Conservation (phyloP, 371 early-diverging fungal genomes). For the Chytridium lagenaria region DNA sequence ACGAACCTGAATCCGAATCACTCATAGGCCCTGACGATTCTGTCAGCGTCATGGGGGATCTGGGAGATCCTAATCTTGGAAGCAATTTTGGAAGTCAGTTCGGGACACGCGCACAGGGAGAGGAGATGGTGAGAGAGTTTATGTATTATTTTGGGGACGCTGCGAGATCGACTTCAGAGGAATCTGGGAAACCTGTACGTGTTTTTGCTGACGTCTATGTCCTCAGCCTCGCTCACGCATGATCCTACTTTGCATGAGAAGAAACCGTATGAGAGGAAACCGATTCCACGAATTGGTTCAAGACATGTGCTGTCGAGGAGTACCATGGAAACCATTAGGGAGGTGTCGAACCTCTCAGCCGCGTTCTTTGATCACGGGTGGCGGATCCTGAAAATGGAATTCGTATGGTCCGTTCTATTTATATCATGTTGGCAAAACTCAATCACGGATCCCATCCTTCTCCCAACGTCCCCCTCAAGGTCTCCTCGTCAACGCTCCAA, state of each 20-base stretch:
- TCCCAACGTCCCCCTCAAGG: neutral
- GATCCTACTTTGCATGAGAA: neutral
- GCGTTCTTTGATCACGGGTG: constrained; percentile 41
- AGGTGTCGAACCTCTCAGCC: constrained; percentile 19
- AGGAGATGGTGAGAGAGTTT: constrained; percentile 2
- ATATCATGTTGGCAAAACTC: constrained; percentile 25
- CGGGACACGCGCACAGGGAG: constrained; percentile 1
- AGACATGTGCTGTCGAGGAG: neutral
- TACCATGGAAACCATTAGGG: neutral
- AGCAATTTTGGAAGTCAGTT: constrained; percentile 20
- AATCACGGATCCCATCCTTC: neutral
- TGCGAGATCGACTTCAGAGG: neutral
- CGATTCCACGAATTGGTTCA: too few relatives aligned
- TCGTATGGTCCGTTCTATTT: constrained; percentile 25
- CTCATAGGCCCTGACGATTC: constrained; percentile 3
- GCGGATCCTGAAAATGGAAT: constrained; percentile 31
- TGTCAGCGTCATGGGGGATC: constrained; percentile 11
- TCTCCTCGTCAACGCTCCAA: neutral
- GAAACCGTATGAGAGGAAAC: too few relatives aligned
- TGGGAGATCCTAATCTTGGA: constrained; percentile 1
- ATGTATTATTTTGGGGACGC: neutral
- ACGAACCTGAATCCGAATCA: neutral
- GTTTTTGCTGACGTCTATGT: neutral
- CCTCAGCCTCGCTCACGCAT: neutral
- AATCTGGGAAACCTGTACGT: neutral